Conservation (phyloP, 1,284 basidiomycete genomes). For the Cronartium quercuum region DNA sequence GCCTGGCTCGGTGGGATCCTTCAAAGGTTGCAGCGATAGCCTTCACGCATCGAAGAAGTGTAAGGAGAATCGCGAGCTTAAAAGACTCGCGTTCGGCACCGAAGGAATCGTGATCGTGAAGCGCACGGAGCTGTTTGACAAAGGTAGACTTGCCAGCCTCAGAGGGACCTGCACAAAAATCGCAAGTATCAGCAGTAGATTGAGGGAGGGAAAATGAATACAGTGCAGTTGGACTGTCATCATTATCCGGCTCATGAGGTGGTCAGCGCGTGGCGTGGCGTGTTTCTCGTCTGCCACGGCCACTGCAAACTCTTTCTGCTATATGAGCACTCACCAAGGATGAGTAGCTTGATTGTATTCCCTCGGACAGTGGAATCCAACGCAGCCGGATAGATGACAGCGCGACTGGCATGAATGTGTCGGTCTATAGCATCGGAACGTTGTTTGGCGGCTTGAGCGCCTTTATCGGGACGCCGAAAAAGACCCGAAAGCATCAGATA, state of each 20-base stretch:
- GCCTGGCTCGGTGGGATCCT: not conserved
- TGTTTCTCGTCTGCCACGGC: not conserved
- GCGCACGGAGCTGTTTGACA: not conserved
- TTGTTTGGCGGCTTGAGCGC: not conserved
- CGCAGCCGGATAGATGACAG: not conserved
- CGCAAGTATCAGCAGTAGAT: no score
- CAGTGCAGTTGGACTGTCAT: not conserved
- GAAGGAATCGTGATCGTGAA: not conserved
- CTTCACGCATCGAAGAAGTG: not conserved
- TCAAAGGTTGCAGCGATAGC: not conserved
- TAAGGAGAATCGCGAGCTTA: not conserved
- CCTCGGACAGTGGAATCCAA: not conserved
- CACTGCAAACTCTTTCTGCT: not conserved
- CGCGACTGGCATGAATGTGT: not conserved
- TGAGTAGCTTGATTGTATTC: not conserved
- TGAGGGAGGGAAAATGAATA: not conserved
- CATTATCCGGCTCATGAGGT: no score
- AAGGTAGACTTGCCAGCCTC: not conserved
- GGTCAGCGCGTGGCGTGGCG: no score
- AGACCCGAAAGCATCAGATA: not conserved
- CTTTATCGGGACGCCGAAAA: not conserved
- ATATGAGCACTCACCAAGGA: not conserved
- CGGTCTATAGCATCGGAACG: not conserved
- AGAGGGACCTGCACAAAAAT: not conserved
- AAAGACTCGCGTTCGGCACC: not conserved